Base-by-base conservation (phyloP, 2,329 filamentous ascomycete genomes). In the Aurifilum marmelostoma region DNA sequence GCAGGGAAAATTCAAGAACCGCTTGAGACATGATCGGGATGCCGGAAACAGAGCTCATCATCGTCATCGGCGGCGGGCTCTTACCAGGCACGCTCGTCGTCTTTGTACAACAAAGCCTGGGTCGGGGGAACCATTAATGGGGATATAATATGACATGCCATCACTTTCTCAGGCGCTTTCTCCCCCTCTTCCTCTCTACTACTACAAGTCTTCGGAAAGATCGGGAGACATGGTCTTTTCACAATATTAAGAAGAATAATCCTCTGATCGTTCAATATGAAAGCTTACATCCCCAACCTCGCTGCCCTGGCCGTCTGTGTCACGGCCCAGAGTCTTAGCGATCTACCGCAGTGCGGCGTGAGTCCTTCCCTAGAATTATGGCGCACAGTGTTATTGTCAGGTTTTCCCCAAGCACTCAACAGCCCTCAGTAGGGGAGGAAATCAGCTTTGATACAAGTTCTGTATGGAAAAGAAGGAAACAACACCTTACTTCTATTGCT, bases 341-440 rank as follows among this genome's bases (percentile, higher is more conserved):
- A 52, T n/a, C 34, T 65, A 32, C 32, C 63, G 14, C 34, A 41
- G 37, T 65, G 63, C 21, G 63, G 39, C 32, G 63, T 58, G 41
- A 65, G 63, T 54, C 34, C 8, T 16, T 21, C n/a, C 5, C 21
- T 11, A 59, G n/a, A 47, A n/a, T 47, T 7, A 7, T 47, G 7
- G n/a, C n/a, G n/a, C n/a, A n/a, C n/a, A 21, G n/a, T 0, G 7
- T 11, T 2, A 8, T 47, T n/a, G 43, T 47, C 21, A 43, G 41
- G 41, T 43, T 47, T 5, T 2, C 16, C 7, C 7, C 18, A 7
- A 7, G 41, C 18, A 47, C 41, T 8, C 1, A n/a, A 2, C 7
- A n/a, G n/a, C 7, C 43, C 21, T 1, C 5, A 18, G 2, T 16
- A 18, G 41, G 6, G 41, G 11, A 47, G 43, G n/a, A n/a, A 47